Percentiles rank a stretch among this genome's conserved stretches.
Evolutionary conservation across 192 early-diverging fungal species (phyloP).

Genomic region (Lunasporangiospora selenospora): DNA sequence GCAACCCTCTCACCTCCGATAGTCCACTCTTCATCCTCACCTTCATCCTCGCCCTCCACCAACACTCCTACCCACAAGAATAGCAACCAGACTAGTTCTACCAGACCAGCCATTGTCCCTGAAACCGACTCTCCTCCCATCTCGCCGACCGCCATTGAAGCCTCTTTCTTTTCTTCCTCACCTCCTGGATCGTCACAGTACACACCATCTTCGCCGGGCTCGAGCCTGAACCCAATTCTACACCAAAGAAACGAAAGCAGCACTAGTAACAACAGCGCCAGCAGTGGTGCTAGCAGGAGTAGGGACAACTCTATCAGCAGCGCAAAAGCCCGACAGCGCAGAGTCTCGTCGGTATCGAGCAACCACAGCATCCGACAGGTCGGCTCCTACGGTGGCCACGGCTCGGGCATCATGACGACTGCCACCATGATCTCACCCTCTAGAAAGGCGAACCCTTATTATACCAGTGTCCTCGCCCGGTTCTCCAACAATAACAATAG

Average conservation of each 20-base stretch:
- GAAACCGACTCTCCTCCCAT: too few relatives aligned
- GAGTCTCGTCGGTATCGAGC: constrained; percentile 43
- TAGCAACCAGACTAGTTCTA: too few relatives aligned
- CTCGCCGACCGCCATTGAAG: neutral
- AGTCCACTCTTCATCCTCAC: neutral
- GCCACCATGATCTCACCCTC: constrained; percentile 39
- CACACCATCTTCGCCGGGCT: neutral
- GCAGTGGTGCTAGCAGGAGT: constrained; percentile 1
- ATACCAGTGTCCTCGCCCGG: constrained; percentile 38
- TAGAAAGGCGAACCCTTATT: constrained; percentile 39
- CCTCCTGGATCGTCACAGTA: neutral
- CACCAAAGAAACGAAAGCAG: neutral
- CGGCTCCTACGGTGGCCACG: constrained; percentile 34
- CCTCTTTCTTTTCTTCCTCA: neutral
- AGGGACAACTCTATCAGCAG: too few relatives aligned
- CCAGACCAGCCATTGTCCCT: too few relatives aligned
- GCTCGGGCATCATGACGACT: constrained; percentile 9
- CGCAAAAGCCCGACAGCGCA: constrained; percentile 41
- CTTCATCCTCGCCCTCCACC: neutral
- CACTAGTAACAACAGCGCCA: constrained; percentile 2
- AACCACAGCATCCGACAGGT: constrained; percentile 45
- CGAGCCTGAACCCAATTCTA: neutral
- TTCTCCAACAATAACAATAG: constrained; percentile 19
- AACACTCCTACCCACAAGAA: neutral
- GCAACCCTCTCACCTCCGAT: neutral